Base-by-base conservation (phyloP, 805 yeast species). In the Kodamaea kaohsiungensis region DNA sequence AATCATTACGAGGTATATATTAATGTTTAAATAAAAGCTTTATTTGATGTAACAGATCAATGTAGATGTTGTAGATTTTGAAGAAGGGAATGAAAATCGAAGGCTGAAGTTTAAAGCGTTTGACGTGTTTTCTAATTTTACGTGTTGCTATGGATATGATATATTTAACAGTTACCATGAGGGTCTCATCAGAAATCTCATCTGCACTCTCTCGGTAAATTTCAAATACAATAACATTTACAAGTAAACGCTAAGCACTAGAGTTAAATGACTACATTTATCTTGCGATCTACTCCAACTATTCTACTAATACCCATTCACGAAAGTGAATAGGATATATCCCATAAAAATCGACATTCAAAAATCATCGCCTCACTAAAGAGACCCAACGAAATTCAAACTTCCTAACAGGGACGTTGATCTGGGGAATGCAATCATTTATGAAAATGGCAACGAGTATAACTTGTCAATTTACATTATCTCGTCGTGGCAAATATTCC, bases 401-500 rank as follows among this genome's bases (percentile, higher is more conserved):
- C 86, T 83, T 82, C 87, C 86, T 81, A 77, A 70, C 66, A 75
- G 85, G 86, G 70, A 59, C 45, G 72, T 65, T 73, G 56, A 56
- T 82, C 84, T 82, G 71, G 86, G 86, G 82, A 82, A 75, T 67
- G 68, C 63, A 59, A 64, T 67, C 69, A 68, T 65, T 66, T 63
- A 58, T 61, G n/a, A 55, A 75, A 71, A 81, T 83, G 87, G 87
- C 87, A 83, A 82, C 86, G 86, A 71, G 75, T 70, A 73, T 76
- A 78, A 81, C 84, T 81, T 80, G 85, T 79, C 76, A 75, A 76
- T 77, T 56, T 77, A 71, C 82, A 77, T 80, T 77, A 78, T 70
- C 80, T 72, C 86, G 86, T 75, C 87, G 87, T 83, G 87, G 87
- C 87, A 82, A 80, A 79, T 74, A 73, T 73, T 80, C 84, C 83